Percentiles rank a stretch among this genome's conserved stretches.
phyloP scores from a whole-genome alignment of 768 basidiomycete genomes.

The Russula griseocarnosa region DNA sequence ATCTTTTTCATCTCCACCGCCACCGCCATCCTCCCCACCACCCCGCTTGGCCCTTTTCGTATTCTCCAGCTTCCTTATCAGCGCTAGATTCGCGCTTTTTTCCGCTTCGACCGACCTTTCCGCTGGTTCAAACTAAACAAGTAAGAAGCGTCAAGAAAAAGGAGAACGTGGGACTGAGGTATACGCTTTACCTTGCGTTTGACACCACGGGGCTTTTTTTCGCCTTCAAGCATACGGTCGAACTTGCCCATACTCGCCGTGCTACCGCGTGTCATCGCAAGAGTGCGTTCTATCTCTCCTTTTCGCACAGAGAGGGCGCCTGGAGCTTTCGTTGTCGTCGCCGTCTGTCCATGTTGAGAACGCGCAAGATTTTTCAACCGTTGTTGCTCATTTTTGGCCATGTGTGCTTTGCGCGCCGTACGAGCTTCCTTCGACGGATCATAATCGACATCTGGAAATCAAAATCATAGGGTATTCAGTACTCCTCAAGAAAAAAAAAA shows the following conservation, averaged over 20 bases:
- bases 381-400: slow-evolving; percentile 83
- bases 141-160: background rate
- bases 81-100: slow-evolving; percentile 63
- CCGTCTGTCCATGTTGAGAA: slow-evolving; percentile 38
- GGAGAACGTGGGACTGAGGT: background rate
- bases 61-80: slow-evolving; percentile 65
- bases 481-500: background rate
- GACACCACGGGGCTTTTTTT: slow-evolving; percentile 80
- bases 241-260: slow-evolving; percentile 97
- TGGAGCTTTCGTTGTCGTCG: background rate
- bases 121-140: slow-evolving; percentile 73
- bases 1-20: slow-evolving; percentile 8
- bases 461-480: too few relatives aligned
- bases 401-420: slow-evolving; percentile 72
- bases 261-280: slow-evolving; percentile 72
- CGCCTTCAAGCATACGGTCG: slow-evolving; percentile 85
- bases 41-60: slow-evolving; percentile 13
- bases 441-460: slow-evolving; percentile 59
- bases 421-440: slow-evolving; percentile 77
- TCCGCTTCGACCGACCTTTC: slow-evolving; percentile 64
- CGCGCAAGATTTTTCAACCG: slow-evolving; percentile 66
- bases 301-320: slow-evolving; percentile 50
- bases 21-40: background rate
- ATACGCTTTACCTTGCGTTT: slow-evolving; percentile 77
- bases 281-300: slow-evolving; percentile 66